Base-by-base conservation (phyloP, 2,329 filamentous ascomycete species). In the Fusarium sambucinum region DNA sequence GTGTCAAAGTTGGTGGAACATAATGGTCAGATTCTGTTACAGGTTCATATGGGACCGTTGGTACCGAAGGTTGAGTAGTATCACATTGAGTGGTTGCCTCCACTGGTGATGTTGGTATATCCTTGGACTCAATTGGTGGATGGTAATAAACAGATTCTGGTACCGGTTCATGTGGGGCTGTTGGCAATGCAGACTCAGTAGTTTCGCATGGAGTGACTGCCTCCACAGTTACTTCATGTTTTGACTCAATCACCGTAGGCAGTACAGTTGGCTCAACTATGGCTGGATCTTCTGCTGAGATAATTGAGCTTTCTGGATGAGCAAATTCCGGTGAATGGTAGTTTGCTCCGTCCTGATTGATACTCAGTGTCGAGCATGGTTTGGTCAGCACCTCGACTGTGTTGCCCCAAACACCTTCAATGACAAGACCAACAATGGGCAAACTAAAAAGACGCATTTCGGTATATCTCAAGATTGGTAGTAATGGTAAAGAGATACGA, bases 401-500 rank as follows among this genome's bases (percentile, higher is more conserved):
- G 10, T 46, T n/a, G 10, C n/a, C 44, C 44, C 27, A 30, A 4
- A 6, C 42, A n/a, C 13, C 8, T 30, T 12, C 6, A 3, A 46
- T 21, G 7, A 46, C n/a, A 16, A 30, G n/a, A 14, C 44, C 44
- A 2, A 17, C 10, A 6, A 30, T 9, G 16, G 16, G 4, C 6
- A 46, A 16, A 21, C 8, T 17, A 9, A 46, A 12, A 30, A 46
- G 27, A 30, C 30, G 19, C 44, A 30, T 46, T 29, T 46, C 14
- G 11, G 6, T 12, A 25, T 21, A 9, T 30, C 3, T 9, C 14
- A n/a, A n/a, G n/a, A 30, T 8, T 45, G 0, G 3, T 16, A 0
- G 16, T 3, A 33, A 33, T 16, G 14, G n/a, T n/a, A 33, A 33
- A 3, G 0, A 33, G 3, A 10, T 33, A 16, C 4, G 14, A 8